phyloP scores from a whole-genome alignment of 495 filamentous ascomycete genomes.

The Podospora appendiculata region DNA sequence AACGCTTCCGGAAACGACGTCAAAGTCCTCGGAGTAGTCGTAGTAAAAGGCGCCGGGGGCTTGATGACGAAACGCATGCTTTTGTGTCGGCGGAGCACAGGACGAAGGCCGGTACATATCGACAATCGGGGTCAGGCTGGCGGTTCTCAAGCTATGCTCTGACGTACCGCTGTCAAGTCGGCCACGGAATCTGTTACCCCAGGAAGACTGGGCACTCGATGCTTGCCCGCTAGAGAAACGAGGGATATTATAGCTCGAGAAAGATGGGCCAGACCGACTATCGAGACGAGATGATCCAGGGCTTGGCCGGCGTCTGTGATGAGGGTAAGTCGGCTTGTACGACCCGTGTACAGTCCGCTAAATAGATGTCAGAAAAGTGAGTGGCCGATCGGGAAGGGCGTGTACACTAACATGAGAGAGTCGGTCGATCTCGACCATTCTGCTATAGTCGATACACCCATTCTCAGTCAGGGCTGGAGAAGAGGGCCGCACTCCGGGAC shows the following conservation, averaged over 20 bases:
- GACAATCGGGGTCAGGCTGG: constrained; percentile 33
- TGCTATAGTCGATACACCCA: constrained; percentile 39
- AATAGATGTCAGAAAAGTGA: neutral
- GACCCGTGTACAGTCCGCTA: constrained; percentile 36
- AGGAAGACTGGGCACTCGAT: constrained; percentile 1
- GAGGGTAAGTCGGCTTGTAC: constrained; percentile 32
- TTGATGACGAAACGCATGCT: neutral
- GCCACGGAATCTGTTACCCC: neutral
- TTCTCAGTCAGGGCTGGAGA: constrained; percentile 53
- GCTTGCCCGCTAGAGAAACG: constrained; percentile 7
- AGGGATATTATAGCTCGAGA: constrained; percentile 20
- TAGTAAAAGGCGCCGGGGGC: constrained; percentile 29
- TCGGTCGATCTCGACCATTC: constrained; percentile 43
- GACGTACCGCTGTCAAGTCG: constrained; percentile 9
- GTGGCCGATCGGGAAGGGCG: no score
- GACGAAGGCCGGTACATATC: constrained; percentile 32
- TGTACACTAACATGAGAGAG: constrained; percentile 34
- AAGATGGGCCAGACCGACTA: constrained; percentile 27
- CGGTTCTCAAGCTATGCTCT: constrained; percentile 18
- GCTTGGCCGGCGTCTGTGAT: constrained; percentile 25
- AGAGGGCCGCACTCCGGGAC: constrained; percentile 54
- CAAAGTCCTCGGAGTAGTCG: constrained; percentile 47
- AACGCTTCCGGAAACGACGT: constrained; percentile 8
- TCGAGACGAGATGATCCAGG: constrained; percentile 24
- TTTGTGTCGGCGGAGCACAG: constrained; percentile 3